These are phyloP conservation scores for Corymbia maculata DNA, from an alignment of 345 rosid genomes.

Conservation along the genomic window DNA sequence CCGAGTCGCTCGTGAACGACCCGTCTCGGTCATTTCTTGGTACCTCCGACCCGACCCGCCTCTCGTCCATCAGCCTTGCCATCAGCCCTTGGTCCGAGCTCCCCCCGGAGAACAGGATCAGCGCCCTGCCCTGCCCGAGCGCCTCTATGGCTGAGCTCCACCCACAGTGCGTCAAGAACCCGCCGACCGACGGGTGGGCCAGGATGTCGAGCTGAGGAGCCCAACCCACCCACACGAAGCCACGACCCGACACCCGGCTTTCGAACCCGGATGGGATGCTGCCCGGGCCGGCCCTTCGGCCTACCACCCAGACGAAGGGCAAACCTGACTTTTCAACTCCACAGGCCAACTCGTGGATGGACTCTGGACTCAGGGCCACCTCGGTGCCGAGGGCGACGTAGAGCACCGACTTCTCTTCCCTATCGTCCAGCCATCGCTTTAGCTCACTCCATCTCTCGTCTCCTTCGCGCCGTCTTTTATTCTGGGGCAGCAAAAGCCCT, in stretches of 20 bases:
- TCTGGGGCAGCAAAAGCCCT: neutral
- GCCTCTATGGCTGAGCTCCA: slow-evolving; percentile 13
- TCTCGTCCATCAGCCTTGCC: neutral
- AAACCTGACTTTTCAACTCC: slow-evolving; percentile 6
- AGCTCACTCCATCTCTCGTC: neutral
- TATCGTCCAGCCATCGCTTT: neutral
- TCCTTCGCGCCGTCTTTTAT: neutral
- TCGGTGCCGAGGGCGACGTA: slow-evolving; percentile 9
- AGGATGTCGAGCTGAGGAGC: slow-evolving; percentile 10
- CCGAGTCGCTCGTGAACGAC: neutral
- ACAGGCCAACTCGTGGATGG: slow-evolving; percentile 1
- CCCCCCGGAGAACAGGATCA: neutral
- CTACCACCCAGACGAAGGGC: slow-evolving; percentile 12
- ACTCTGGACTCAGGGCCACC: neutral
- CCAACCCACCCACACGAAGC: slow-evolving; percentile 4
- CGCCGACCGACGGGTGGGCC: slow-evolving; percentile 4
- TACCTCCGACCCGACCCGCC: slow-evolving; percentile 4
- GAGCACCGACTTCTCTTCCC: neutral
- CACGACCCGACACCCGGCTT: neutral
- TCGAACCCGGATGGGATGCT: neutral
- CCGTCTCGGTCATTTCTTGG: slow-evolving; percentile 4
- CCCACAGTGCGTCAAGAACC: slow-evolving; percentile 16
- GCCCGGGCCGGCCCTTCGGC: neutral
- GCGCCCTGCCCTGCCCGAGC: neutral
- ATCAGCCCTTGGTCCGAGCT: slow-evolving; percentile 4